A percentile compares a stretch with the other conserved stretches of the same genome.
Conservation (phyloP, 495 filamentous ascomycete species). For the Neurospora sp. region DNA sequence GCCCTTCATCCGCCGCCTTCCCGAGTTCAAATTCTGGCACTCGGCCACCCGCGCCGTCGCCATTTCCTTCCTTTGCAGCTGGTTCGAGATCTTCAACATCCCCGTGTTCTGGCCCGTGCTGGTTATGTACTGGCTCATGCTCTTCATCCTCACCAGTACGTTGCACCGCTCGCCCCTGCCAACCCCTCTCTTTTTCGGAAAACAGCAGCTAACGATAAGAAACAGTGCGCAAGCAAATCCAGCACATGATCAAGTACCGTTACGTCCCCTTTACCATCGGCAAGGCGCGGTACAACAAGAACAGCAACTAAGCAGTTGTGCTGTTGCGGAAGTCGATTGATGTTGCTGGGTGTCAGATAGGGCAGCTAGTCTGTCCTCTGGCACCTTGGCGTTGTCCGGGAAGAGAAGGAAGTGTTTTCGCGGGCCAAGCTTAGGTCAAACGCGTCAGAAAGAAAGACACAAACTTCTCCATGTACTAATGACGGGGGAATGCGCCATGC, state of each 20-base stretch:
- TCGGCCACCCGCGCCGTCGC: constrained; percentile 77
- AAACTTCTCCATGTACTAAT: background rate
- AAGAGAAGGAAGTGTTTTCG: background rate
- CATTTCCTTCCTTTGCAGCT: constrained; percentile 79
- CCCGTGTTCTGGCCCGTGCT: constrained; percentile 98
- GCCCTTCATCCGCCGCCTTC: constrained; percentile 88
- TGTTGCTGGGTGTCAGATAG: background rate
- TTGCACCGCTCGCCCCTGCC: constrained; percentile 6
- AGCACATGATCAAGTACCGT: constrained; percentile 99
- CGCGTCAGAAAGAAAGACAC: background rate
- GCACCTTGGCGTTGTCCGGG: background rate
- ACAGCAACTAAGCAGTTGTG: constrained; percentile 26
- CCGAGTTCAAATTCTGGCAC: constrained; percentile 99
- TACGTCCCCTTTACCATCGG: constrained; percentile 94
- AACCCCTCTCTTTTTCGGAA: background rate
- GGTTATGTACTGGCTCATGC: constrained; percentile 96
- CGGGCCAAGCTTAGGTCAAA: too few relatives aligned
- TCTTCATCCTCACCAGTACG: constrained; percentile 90
- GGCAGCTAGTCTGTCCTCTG: background rate
- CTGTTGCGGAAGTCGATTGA: background rate
- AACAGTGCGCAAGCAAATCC: constrained; percentile 92
- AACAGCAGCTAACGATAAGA: constrained; percentile 15
- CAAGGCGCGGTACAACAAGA: constrained; percentile 70
- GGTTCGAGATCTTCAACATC: constrained; percentile 89
- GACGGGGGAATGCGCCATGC: background rate